Evolutionary conservation across 2,329 filamentous ascomycete genomes (phyloP), one percentile per base, ranked within the genome.

Genomic region (Monilinia aucupariae): DNA sequence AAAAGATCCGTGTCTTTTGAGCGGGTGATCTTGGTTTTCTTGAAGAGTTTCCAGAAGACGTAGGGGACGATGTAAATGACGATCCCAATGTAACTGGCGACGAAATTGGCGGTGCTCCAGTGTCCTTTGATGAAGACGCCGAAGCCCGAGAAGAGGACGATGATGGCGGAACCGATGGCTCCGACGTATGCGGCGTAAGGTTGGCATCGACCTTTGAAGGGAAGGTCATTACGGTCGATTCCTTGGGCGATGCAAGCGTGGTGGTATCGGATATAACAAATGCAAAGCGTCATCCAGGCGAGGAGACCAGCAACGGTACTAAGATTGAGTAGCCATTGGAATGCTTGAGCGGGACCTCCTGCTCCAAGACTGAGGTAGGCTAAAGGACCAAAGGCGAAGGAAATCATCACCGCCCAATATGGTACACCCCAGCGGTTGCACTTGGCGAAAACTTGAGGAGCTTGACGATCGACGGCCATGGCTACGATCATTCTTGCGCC

Each of bases 71-170:
- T 64, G 9, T 80, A 75, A 17, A 79, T 69, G 9, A 75, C 73
- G 39, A 79, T 76, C 53, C 77, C 74, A 82, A 88, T 70, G 65
- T 88, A 88, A 0, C 83, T 80, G 0, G 85, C 85, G 0, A 87
- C 80, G 67, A 88, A 88, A 2, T 74, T 76, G n/a, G 79, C 78
- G 0, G 82, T 70, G 62, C 81, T 77, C 84, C 84, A 87, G 63
- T 83, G 81, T 3, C 84, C 85, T 39, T 74, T 75, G 0, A 83
- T 85, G 64, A 88, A 88, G 2, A 84, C 82, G 2, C 77, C 71
- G 68, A 91, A 91, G 0, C 88, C 88, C 3, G 89, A 91, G 51
- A 91, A 78, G 3, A 92, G 75, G 64, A 91, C 86, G 45, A 88
- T 74, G 34, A 85, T 77, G 70, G 27, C 47, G 2, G 59, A 61